Conservation (phyloP, 2,329 filamentous ascomycete genomes). For the Harringtonia lauricola region DNA sequence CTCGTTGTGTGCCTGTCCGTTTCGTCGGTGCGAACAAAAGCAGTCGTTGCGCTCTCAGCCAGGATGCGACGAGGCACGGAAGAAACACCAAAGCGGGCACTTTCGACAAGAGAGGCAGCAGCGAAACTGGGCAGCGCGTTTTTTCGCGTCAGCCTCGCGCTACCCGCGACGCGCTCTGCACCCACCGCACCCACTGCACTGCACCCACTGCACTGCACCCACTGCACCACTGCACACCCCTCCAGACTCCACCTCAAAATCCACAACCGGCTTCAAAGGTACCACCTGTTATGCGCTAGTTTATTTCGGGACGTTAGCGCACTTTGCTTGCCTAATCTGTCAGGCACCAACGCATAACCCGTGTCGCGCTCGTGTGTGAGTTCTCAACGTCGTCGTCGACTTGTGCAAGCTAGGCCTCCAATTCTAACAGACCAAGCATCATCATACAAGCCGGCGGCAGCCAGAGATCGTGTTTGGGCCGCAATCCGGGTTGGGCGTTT, state of each 20-base stretch:
- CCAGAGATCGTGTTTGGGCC: too few relatives aligned
- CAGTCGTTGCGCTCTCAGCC: not conserved
- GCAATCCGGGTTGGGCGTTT: too few relatives aligned
- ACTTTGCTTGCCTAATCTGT: not conserved
- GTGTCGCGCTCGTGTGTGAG: not conserved
- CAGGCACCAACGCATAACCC: not conserved
- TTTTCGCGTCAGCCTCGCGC: conserved; percentile 13
- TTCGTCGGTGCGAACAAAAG: not conserved
- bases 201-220: too few relatives aligned
- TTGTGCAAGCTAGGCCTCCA: not conserved
- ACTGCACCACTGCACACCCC: too few relatives aligned
- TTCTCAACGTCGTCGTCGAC: not conserved
- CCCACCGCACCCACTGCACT: too few relatives aligned
- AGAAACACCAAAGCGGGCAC: not conserved
- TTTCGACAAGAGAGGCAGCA: not conserved
- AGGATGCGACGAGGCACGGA: not conserved
- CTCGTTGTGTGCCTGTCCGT: too few relatives aligned
- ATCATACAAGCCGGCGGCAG: too few relatives aligned
- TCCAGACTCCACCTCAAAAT: too few relatives aligned
- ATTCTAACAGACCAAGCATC: too few relatives aligned
- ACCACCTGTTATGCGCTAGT: too few relatives aligned
- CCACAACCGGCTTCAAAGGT: too few relatives aligned
- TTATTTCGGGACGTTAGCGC: not conserved
- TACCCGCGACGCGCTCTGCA: not conserved
- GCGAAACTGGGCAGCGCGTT: conserved; percentile 6